Evolutionary conservation across 805 yeast species (phyloP).

Genomic region (Clavispora vitiphila): DNA sequence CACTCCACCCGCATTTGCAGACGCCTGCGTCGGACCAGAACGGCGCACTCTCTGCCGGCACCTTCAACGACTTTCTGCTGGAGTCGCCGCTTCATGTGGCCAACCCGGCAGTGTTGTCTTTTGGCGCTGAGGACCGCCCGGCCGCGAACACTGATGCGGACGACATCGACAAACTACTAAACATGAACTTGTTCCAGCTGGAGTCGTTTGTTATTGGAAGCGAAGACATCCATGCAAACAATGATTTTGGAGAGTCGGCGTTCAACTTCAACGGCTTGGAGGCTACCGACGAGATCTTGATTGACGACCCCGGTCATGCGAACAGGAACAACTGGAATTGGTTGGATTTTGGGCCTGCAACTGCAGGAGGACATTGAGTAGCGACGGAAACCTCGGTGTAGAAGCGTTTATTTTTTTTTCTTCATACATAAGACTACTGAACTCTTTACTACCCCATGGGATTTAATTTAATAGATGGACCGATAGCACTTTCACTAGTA

Average conservation of each 20-base stretch:
- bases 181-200: constrained; percentile 34
- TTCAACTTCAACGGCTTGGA: constrained; percentile 18
- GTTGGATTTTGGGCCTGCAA: constrained; percentile 32
- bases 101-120: not conserved
- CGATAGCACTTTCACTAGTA: too few relatives aligned
- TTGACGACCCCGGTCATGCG: constrained; percentile 15
- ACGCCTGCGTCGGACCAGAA: not conserved
- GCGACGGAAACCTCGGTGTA: not conserved
- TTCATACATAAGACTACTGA: not conserved
- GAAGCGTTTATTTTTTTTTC: not conserved
- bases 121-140: constrained; percentile 2
- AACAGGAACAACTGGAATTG: constrained; percentile 31
- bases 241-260: constrained; percentile 3
- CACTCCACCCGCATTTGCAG: not conserved
- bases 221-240: constrained; percentile 3
- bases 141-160: constrained; percentile 20
- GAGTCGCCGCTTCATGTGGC: constrained; percentile 2
- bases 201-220: constrained; percentile 26
- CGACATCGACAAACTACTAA: constrained; percentile 36
- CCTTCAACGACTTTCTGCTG: constrained; percentile 7
- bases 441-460: not conserved
- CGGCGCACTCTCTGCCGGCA: not conserved
- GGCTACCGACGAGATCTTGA: constrained; percentile 30
- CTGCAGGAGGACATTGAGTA: constrained; percentile 4
- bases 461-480: not conserved